phyloP scores from a whole-genome alignment of 495 filamentous ascomycete species.

The Mytilinidion resinicola region DNA sequence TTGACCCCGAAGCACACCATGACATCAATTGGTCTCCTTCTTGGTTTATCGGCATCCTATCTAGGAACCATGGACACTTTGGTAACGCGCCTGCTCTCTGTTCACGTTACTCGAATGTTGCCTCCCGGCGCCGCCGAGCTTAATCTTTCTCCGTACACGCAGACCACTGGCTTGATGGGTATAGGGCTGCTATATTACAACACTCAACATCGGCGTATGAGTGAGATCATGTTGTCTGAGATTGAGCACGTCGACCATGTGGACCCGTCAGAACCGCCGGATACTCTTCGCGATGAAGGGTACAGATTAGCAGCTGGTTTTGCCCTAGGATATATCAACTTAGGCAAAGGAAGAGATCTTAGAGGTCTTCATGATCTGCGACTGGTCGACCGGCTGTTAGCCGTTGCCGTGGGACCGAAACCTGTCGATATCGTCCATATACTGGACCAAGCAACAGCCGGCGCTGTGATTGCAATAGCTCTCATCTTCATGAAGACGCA shows the following conservation, averaged over 20 bases:
- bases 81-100: constrained; percentile 87
- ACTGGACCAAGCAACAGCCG: constrained; percentile 85
- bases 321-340: constrained; percentile 88
- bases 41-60: constrained; percentile 88
- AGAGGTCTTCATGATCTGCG: constrained; percentile 91
- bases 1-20: constrained; percentile 96
- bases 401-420: constrained; percentile 78
- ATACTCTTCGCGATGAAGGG: constrained; percentile 82
- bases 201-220: constrained; percentile 96
- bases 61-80: constrained; percentile 94
- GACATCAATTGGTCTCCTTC: constrained; percentile 91
- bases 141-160: constrained; percentile 87
- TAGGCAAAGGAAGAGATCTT: constrained; percentile 82
- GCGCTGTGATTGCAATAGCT: constrained; percentile 81
- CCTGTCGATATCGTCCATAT: constrained; percentile 84
- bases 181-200: constrained; percentile 92
- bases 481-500: constrained; percentile 97
- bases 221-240: constrained; percentile 95
- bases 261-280: constrained; percentile 55
- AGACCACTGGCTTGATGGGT: constrained; percentile 95
- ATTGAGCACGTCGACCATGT: constrained; percentile 78
- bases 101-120: constrained; percentile 94
- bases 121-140: constrained; percentile 87
- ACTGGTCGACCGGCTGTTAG: constrained; percentile 77
- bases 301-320: constrained; percentile 93